Percentiles rank a stretch among this genome's conserved stretches.
These are phyloP conservation scores for Mortierella polycephala DNA, from an alignment of 371 early-diverging fungal genomes.

Conservation along the genomic window DNA sequence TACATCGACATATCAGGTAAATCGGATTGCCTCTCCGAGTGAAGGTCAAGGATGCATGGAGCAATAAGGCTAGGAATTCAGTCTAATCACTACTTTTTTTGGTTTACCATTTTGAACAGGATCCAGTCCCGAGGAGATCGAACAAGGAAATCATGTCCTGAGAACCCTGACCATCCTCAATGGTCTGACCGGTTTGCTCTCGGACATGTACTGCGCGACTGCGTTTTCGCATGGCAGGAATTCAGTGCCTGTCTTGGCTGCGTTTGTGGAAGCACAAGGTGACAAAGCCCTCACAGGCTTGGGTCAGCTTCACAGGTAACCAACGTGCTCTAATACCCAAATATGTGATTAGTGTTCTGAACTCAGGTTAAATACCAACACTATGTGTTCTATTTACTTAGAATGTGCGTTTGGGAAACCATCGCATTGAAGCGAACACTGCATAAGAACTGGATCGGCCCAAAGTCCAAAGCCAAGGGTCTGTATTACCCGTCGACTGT, in stretches of 20 bases:
- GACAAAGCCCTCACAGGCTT: conserved; percentile 65
- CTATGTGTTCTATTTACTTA: conserved; percentile 16
- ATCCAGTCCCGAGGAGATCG: conserved; percentile 58
- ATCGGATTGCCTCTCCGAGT: too few relatives aligned
- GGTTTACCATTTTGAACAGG: conserved; percentile 21
- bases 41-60: too few relatives aligned
- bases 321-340: too few relatives aligned
- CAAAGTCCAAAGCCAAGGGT: conserved; percentile 40
- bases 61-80: too few relatives aligned
- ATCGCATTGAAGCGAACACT: conserved; percentile 68
- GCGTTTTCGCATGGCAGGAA: conserved; percentile 73
- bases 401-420: conserved; percentile 77
- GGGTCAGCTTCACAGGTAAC: conserved; percentile 75
- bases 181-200: conserved; percentile 71
- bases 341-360: too few relatives aligned
- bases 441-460: conserved; percentile 76
- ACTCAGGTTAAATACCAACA: background rate
- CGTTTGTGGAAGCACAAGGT: conserved; percentile 65
- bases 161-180: conserved; percentile 71
- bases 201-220: conserved; percentile 81
- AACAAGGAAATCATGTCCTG: conserved; percentile 65
- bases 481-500: conserved; percentile 13
- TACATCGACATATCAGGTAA: conserved; percentile 50
- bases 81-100: background rate
- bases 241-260: conserved; percentile 69